Percentiles rank a stretch among this genome's conserved stretches.
Evolutionary conservation across 441 rosid species (phyloP).

Genomic region (Adansonia rubrostipa): DNA sequence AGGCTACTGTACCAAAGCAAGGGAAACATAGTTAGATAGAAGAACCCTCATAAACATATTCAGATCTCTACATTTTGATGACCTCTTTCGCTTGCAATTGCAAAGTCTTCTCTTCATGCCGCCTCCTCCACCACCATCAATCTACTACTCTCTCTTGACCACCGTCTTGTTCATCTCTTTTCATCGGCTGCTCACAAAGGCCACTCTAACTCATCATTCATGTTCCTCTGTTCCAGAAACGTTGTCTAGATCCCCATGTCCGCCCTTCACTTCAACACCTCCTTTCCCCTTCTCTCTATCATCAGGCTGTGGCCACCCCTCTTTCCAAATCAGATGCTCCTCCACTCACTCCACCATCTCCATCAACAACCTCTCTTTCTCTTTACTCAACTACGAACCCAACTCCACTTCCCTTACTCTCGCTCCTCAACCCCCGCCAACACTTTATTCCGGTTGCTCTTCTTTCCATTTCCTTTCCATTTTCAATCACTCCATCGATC

Average conservation of each 20-base stretch:
- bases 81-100: background rate
- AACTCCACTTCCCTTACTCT: constrained; percentile 61
- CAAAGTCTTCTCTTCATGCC: constrained; percentile 33
- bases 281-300: constrained; percentile 75
- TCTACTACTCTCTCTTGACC: background rate
- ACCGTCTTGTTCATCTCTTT: background rate
- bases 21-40: too few species aligned
- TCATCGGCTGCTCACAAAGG: background rate
- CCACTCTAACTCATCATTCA: constrained; percentile 4
- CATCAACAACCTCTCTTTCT: constrained; percentile 60
- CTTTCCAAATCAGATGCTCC: constrained; percentile 68
- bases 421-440: constrained; percentile 40
- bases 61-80: background rate
- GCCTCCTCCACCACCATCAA: constrained; percentile 29
- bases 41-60: too few species aligned
- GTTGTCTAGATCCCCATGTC: constrained; percentile 42
- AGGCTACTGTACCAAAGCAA: too few species aligned
- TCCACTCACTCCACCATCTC: constrained; percentile 61
- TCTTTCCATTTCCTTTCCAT: constrained; percentile 41
- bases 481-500: constrained; percentile 20
- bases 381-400: constrained; percentile 54
- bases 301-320: constrained; percentile 81
- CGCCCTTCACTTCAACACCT: constrained; percentile 56
- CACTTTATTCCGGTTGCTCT: constrained; percentile 30
- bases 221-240: constrained; percentile 36